Conservation (phyloP, 345 rosid genomes). For the Fremontodendron californicum region DNA sequence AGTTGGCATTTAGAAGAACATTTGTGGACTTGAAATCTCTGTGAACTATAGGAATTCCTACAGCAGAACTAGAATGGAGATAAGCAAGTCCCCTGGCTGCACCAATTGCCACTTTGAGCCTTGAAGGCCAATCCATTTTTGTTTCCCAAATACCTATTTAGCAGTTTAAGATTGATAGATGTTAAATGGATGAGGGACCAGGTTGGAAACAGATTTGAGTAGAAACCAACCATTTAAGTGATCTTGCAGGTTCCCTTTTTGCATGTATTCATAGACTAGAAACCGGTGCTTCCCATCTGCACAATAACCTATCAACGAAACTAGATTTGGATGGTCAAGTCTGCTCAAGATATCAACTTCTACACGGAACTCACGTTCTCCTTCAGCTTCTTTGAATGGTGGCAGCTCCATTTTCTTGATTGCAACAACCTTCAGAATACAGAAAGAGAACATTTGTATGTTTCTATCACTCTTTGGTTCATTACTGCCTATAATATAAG, state of each 20-base stretch:
- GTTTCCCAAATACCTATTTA: conserved; percentile 66
- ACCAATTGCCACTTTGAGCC: conserved; percentile 84
- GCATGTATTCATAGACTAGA: conserved; percentile 88
- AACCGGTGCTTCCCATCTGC: conserved; percentile 94
- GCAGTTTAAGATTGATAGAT: conserved; percentile 9
- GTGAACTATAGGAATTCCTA: conserved; percentile 88
- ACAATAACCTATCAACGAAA: conserved; percentile 84
- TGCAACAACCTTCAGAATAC: conserved; percentile 72
- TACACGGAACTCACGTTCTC: conserved; percentile 90
- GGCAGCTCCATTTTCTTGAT: conserved; percentile 98
- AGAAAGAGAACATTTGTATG: conserved; percentile 7
- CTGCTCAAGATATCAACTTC: conserved; percentile 97
- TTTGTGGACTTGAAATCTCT: conserved; percentile 96
- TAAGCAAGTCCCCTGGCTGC: conserved; percentile 65
- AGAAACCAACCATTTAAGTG: conserved; percentile 69
- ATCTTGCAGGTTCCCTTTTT: conserved; percentile 96
- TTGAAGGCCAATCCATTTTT: conserved; percentile 77
- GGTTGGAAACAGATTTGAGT: conserved; percentile 8
- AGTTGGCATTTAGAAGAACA: conserved; percentile 62
- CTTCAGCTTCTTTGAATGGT: conserved; percentile 73
- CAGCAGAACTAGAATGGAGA: conserved; percentile 79
- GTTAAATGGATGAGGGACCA: not conserved
- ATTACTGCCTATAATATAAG: not conserved
- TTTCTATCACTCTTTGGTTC: conserved; percentile 2
- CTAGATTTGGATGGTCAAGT: conserved; percentile 87